Evolutionary conservation across 1,284 basidiomycete genomes (phyloP), one percentile per base, ranked within the genome.

Genomic region (Calocybe gambosa): DNA sequence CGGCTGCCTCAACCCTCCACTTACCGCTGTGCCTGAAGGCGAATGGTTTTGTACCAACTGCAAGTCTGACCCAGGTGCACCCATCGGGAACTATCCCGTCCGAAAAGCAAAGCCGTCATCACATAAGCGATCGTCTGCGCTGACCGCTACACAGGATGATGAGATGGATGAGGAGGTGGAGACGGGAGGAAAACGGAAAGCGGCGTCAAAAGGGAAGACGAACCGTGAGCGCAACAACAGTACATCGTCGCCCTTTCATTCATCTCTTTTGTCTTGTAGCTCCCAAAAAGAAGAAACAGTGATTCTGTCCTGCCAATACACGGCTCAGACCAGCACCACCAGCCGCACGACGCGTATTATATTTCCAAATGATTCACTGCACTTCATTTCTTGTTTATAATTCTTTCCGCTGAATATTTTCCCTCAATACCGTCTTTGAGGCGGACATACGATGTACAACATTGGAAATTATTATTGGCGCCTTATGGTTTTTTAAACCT

Each of bases 11-110:
- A 66, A 72, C 26, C 93, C 93, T 5, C 89, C 90, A 2, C 67
- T 98, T 41, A 61, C 68, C 12, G 79, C 72, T 0, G 70, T 94
- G 12, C 94, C 94, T 0, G 88, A 90, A 18, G 93, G 89, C 29
- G 89, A 93, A 63, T 95, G 92, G 92, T 94, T 93, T 73, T 94
- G 91, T 58, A 81, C 86, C 0, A 70, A 75, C 41, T 94, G 91
- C 49, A 54, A 58, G 19, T 62, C 66, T 19, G 63, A 65, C 3
- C 73, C 71, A 1, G 73, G 71, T 2, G 70, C 70, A 9, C 64
- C 69, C 4, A 65, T 75, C 9, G 67, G 69, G 16, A 58, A 59
- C 19, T 65, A 63, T 55, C 62, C 63, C 21, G 61, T 56, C 35
- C 56, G 58, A 42, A 66, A 69, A 49, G 34, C 55, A 1, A 62